These are phyloP conservation scores for Suillus paluster DNA, from an alignment of 768 basidiomycete genomes.

Conservation along the genomic window DNA sequence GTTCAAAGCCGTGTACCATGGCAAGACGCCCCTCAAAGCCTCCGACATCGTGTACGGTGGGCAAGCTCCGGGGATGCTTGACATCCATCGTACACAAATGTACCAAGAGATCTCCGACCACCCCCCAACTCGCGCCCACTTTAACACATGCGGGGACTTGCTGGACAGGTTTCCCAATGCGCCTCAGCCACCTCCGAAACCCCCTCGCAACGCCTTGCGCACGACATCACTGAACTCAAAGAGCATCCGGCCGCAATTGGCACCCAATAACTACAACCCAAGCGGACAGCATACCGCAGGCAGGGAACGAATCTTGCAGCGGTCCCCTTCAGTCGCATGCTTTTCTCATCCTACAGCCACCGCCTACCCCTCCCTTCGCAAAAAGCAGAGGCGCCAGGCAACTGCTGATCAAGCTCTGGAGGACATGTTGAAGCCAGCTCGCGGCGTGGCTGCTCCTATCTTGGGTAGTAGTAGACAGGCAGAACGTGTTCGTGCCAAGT, in stretches of 20 bases:
- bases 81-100: not conserved
- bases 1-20: conserved; percentile 14
- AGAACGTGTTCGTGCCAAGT: conserved; percentile 8
- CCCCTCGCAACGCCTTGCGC: conserved; percentile 10
- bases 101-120: not conserved
- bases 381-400: conserved; percentile 3
- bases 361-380: conserved; percentile 9
- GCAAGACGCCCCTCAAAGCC: conserved; percentile 16
- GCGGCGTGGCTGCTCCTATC: not conserved
- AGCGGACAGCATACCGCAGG: not conserved
- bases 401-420: not conserved
- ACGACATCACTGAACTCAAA: conserved; percentile 6
- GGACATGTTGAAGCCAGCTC: not conserved
- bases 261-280: not conserved
- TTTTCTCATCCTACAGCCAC: conserved; percentile 13
- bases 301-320: conserved; percentile 10
- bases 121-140: not conserved
- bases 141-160: conserved; percentile 5
- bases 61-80: conserved; percentile 7
- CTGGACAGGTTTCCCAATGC: conserved; percentile 14
- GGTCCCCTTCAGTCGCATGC: conserved; percentile 10
- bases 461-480: conserved; percentile 9
- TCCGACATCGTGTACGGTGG: conserved; percentile 13
- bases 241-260: not conserved
- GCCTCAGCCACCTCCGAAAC: conserved; percentile 8